Evolutionary conservation across 1,139 yeast genomes (phyloP).

Genomic region (Wickerhamiella pararugosa): DNA sequence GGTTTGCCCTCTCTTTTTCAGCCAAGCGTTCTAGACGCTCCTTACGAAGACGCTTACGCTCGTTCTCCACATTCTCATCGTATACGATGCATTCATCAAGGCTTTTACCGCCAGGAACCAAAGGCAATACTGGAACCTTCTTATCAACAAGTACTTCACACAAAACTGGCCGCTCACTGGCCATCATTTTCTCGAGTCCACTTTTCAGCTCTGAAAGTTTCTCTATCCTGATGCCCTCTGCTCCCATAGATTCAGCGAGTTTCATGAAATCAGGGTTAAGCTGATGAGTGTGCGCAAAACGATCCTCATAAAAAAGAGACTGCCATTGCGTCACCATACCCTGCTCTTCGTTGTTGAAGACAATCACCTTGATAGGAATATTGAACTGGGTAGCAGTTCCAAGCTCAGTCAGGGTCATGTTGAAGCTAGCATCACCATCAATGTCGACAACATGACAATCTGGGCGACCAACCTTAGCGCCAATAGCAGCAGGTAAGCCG

Average conservation of each 20-base stretch:
- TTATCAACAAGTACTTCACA: conserved; percentile 84
- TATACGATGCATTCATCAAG: conserved; percentile 81
- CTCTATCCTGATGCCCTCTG: conserved; percentile 62
- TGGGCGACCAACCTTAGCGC: conserved; percentile 94
- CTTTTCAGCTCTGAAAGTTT: conserved; percentile 49
- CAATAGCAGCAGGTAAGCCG: conserved; percentile 95
- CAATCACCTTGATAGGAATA: conserved; percentile 77
- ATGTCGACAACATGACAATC: conserved; percentile 90
- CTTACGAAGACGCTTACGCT: conserved; percentile 41
- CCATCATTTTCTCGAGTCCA: conserved; percentile 61
- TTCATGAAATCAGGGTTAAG: conserved; percentile 84
- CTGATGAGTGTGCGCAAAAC: conserved; percentile 95
- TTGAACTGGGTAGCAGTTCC: conserved; percentile 88
- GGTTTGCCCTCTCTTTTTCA: conserved; percentile 14
- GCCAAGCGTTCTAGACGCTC: conserved; percentile 17
- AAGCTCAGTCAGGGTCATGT: conserved; percentile 89
- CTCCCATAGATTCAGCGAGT: conserved; percentile 87
- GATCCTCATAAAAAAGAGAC: conserved; percentile 86
- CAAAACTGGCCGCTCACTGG: conserved; percentile 66
- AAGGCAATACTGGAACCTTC: conserved; percentile 95
- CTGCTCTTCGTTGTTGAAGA: conserved; percentile 93
- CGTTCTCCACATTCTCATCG: conserved; percentile 65
- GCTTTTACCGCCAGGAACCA: conserved; percentile 96
- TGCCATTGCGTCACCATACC: conserved; percentile 99
- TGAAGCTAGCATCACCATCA: conserved; percentile 97